Conservation (phyloP, 352 stramenopile species). For the Phytophthora melonis region DNA sequence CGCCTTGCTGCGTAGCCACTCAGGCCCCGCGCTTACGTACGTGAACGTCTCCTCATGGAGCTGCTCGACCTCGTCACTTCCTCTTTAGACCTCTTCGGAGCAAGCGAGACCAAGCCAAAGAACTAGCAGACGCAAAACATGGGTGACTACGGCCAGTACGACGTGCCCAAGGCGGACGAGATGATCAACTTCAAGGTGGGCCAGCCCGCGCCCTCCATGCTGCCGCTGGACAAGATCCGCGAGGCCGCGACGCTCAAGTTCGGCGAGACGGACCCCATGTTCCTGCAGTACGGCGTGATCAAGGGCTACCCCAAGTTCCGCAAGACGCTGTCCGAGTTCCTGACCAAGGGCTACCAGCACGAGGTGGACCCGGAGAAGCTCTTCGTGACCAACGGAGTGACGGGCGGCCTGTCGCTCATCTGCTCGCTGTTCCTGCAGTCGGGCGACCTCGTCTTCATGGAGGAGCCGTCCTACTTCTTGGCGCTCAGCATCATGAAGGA, state of each 20-base stretch:
- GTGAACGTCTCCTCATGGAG: conserved; percentile 12
- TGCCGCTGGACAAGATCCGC: conserved; percentile 90
- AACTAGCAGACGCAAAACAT: conserved; percentile 38
- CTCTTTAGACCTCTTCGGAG: conserved; percentile 18
- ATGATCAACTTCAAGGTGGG: conserved; percentile 94
- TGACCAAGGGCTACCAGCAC: conserved; percentile 81
- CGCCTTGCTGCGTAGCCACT: conserved; percentile 24
- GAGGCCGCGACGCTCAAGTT: conserved; percentile 85
- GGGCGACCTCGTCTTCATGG: conserved; percentile 94
- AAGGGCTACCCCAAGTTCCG: conserved; percentile 91
- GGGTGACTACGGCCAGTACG: conserved; percentile 89
- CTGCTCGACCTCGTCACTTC: conserved; percentile 9
- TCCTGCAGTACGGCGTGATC: conserved; percentile 91
- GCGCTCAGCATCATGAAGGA: conserved; percentile 95
- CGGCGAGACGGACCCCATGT: conserved; percentile 85
- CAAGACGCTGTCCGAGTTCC: conserved; percentile 75
- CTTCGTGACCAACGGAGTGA: conserved; percentile 95
- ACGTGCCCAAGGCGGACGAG: conserved; percentile 77
- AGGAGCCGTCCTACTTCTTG: conserved; percentile 95
- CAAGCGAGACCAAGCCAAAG: conserved; percentile 6
- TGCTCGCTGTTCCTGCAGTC: conserved; percentile 88
- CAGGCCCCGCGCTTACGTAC: conserved; percentile 16
- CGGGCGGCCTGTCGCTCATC: conserved; percentile 92
- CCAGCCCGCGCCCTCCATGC: conserved; percentile 81
- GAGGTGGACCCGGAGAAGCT: conserved; percentile 85